These are phyloP conservation scores for Gentiana macrophylla DNA, from an alignment of 257 asterid species.

Conservation along the genomic window DNA sequence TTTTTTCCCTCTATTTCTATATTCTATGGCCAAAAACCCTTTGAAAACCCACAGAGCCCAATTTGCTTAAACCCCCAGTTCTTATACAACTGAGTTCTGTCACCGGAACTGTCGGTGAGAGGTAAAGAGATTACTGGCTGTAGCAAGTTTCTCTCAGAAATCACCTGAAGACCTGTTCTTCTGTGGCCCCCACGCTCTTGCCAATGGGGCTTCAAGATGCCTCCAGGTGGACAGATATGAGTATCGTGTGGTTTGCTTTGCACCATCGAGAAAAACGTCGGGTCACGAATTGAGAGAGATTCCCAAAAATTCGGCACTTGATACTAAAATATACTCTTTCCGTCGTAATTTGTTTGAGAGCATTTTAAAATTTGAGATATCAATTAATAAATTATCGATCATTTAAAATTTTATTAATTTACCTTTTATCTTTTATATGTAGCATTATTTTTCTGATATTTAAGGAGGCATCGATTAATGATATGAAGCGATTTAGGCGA, in stretches of 20 bases:
- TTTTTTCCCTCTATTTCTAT: constrained; percentile 1
- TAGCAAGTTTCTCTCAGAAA: constrained; percentile 37
- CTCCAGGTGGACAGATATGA: constrained; percentile 54
- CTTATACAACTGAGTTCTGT: constrained; percentile 69
- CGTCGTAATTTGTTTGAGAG: too few relatives aligned
- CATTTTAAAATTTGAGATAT: too few relatives aligned
- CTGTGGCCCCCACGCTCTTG: constrained; percentile 21
- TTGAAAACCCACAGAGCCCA: constrained; percentile 44
- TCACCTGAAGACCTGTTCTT: constrained; percentile 80
- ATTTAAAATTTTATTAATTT: too few relatives aligned
- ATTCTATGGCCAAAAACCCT: constrained; percentile 51
- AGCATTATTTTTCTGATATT: too few relatives aligned
- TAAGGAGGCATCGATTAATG: too few relatives aligned
- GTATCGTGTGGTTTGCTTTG: constrained; percentile 42
- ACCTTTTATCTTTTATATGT: too few relatives aligned
- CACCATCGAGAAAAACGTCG: constrained; percentile 70
- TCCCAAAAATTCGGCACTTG: constrained; percentile 19
- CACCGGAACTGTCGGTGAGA: constrained; percentile 44
- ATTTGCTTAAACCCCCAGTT: constrained; percentile 76
- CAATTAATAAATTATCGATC: too few relatives aligned
- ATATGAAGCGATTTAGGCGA: too few relatives aligned
- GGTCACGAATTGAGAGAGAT: constrained; percentile 56
- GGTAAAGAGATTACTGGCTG: constrained; percentile 33
- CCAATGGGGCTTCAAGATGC: constrained; percentile 19
- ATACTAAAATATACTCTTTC: too few relatives aligned